Base-by-base conservation (phyloP, 2,329 filamentous ascomycete genomes). In the Trichophyton rubrum region DNA sequence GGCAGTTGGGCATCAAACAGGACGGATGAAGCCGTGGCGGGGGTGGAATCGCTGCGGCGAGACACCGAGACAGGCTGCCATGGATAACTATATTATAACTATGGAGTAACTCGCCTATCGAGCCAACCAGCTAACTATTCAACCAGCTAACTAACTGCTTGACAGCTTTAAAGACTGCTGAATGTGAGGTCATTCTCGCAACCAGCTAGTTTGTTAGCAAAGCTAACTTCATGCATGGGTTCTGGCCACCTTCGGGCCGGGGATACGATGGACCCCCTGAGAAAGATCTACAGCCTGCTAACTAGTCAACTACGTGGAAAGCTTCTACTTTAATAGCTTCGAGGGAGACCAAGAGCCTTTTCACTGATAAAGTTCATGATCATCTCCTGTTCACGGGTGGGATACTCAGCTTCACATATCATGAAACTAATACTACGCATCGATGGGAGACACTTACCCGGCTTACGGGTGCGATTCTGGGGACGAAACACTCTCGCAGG, bases 381-480 rank as follows among this genome's bases (percentile, higher is more conserved):
- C 74, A 77, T 77, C 64, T 77, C 80, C 60, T 80, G 70, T 15
- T 53, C n/a, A 43, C 11, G 22, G 13, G 13, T 27, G 51, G 24
- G 33, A 30, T 40, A 4, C 11, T 49, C 15, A 13, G 53, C 49
- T 51, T 51, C 9, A 30, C 27, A 38, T 13, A 38, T 13, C 33
- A 6, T 8, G 7, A 7, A 30, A 30, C 27, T 30, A 7, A 30
- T 30, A 30, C 27, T 30, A 30, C 5, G 27, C 35, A 45, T 22
- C 17, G 43, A 47, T 30, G 17, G 47, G 24, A 11, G 17, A 7
- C 27, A 63, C 64, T 60, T 56, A 65, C 64, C 47, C 62, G 64
- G 65, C 80, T 82, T 4, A 85, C 80, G 0, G 82, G 82, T 2
- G 82, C 82, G 62, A 85, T 82, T 22, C 82, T 68, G 1, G 82